Base-by-base conservation (phyloP, 352 stramenopile genomes). In the Peronosclerospora sorghi region DNA sequence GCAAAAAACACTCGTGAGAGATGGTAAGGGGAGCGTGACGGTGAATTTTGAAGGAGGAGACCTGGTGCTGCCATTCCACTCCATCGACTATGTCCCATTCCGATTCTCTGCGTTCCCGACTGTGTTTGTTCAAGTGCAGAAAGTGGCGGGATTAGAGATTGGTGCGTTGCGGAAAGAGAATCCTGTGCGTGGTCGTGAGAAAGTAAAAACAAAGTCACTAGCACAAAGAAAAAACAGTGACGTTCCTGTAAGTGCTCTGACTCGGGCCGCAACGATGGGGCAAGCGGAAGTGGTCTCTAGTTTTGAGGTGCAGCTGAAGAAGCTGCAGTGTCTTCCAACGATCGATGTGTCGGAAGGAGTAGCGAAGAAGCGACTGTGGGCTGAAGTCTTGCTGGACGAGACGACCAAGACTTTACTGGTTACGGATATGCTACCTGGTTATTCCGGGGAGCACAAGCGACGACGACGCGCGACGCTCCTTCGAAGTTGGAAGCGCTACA, bases 221-320 rank as follows among this genome's bases (percentile, higher is more conserved):
- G 19, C 8, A 19, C 19, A 46, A 2, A 38, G 29, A 45, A 37
- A 27, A 29, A 32, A 51, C 2, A 48, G 20, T 7, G 35, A 35
- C 17, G 5, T 35, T 15, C 41, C 45, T 41, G 32, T 46, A 32
- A 55, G 44, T 5, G 38, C 59, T 2, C 54, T 68, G 15, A 50
- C 59, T 8, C 50, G 32, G 41, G 46, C 46, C 43, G 54, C 54
- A 23, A 56, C 15, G 0, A 15, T 59, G 32, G 54, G 39, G 0
- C 59, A 68, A 58, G 19, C 50, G 7, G 60, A 69, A 14, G 74
- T 85, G 15, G 55, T 88, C 8, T 65, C 59, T 14, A 84, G 56
- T n/a, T 86, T 91, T 44, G 76, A 91, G 24, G 71, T 87, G 2
- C 63, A 79, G n/a, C 36, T 91, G 28, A 77, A 87, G 41, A 89